Base-by-base conservation (phyloP, 306 rosid species). In the Cicer judaicum region DNA sequence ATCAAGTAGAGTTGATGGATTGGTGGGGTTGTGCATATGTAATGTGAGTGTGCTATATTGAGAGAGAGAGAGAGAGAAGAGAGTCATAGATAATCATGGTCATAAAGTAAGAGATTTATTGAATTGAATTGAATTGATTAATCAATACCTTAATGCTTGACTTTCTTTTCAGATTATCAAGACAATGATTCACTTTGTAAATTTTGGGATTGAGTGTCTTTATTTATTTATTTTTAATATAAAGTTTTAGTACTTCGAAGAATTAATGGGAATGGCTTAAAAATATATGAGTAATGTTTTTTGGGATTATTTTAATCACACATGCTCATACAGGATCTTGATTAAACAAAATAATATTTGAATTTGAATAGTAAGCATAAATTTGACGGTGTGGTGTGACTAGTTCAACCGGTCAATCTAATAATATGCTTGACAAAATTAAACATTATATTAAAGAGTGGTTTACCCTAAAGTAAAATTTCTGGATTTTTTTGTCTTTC, bases 21-120 rank as follows among this genome's bases (percentile, higher is more conserved):
- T 62, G 84, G 88, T 86, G 79, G 85, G 85, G 87, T 60, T 66
- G 50, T 77, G 75, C 67, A 52, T 74, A 63, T 64, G 75, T 16
- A 54, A 8, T 12, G 70, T 34, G 42, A 14, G 40, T 60, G 50
- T 53, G 49, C 11, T 67, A 43, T 70, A 42, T 24, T 54, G 73
- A 36, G 44, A 13, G 63, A 53, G 48, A 8, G 60, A 40, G 36
- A 40, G 9, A 41, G 65, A 6, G 11, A 41, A 41, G 65, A 6
- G 11, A 41, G 67, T 12, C 71, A 50, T 54, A 10, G 48, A 74
- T 59, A 19, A 10, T 46, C 13, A 10, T 46, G 82, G 72, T 65
- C 39, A 54, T 83, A 83, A 79, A 82, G 76, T 57, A 24, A 40
- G 68, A 66, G 86, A 48, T 36, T 63, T 13, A 64, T 62, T 52